A percentile compares a stretch with the other conserved stretches of the same genome.
These are phyloP conservation scores for Neurospora terricola DNA, from an alignment of 495 filamentous ascomycete species.

Conservation along the genomic window DNA sequence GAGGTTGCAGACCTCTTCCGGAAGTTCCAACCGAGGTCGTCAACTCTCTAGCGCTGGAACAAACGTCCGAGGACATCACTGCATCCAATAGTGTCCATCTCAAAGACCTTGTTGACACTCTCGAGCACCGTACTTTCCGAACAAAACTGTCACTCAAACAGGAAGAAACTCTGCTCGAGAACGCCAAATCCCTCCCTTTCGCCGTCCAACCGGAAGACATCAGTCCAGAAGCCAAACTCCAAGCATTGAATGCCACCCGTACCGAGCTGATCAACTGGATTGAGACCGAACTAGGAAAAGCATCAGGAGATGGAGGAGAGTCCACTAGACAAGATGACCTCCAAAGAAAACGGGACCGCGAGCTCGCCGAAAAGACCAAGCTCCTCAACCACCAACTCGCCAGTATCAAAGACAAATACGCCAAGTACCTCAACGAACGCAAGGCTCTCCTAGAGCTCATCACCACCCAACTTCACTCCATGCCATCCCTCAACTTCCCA, in stretches of 20 bases:
- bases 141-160: constrained; percentile 50
- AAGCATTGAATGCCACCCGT: constrained; percentile 44
- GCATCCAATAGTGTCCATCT: constrained; percentile 20
- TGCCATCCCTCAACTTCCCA: not conserved
- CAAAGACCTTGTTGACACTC: constrained; percentile 44
- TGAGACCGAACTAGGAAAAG: constrained; percentile 52
- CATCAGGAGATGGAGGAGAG: constrained; percentile 30
- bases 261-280: constrained; percentile 65
- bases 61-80: constrained; percentile 3
- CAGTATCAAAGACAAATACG: constrained; percentile 41
- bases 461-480: constrained; percentile 8
- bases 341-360: constrained; percentile 10
- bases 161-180: constrained; percentile 52
- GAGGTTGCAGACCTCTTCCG: constrained; percentile 33
- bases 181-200: constrained; percentile 35
- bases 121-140: constrained; percentile 56
- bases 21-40: constrained; percentile 39
- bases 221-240: constrained; percentile 29
- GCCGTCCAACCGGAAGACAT: constrained; percentile 19
- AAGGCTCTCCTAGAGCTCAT: constrained; percentile 32
- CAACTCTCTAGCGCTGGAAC: constrained; percentile 27
- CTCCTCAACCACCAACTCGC: constrained; percentile 37
- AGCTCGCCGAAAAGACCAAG: constrained; percentile 18
- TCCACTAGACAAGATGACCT: constrained; percentile 26
- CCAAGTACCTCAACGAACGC: constrained; percentile 33